Percentiles rank a stretch among this genome's conserved stretches.
phyloP scores from a whole-genome alignment of 2,329 filamentous ascomycete genomes.

The Trichoderma sp. region DNA sequence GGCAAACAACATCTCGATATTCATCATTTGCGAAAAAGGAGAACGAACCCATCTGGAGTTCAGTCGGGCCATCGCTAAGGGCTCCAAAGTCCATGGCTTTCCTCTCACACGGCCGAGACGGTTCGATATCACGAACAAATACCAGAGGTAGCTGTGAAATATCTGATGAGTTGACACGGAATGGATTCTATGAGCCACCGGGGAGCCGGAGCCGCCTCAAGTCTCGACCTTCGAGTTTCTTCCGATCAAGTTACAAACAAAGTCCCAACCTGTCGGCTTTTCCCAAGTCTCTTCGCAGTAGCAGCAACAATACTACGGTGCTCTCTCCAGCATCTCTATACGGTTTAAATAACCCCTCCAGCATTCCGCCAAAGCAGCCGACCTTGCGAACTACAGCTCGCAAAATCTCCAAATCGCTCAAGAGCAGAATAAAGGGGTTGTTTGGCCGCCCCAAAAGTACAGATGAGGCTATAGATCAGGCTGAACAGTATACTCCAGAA shows the following conservation, averaged over 20 bases:
- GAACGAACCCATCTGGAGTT: constrained; percentile 35
- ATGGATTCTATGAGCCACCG: constrained; percentile 43
- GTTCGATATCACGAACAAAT: constrained; percentile 30
- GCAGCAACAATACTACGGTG: constrained; percentile 47
- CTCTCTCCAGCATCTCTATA: constrained; percentile 40
- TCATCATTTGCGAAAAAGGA: constrained; percentile 35
- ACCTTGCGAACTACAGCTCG: constrained; percentile 58
- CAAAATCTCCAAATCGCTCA: constrained; percentile 65
- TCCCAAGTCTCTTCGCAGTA: constrained; percentile 55
- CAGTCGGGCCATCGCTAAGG: constrained; percentile 39
- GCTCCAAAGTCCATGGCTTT: constrained; percentile 62
- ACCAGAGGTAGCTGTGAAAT: constrained; percentile 39
- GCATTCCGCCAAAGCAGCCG: constrained; percentile 33
- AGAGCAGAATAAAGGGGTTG: constrained; percentile 59
- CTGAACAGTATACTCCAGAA: constrained; percentile 22
- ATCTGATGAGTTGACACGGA: constrained; percentile 43
- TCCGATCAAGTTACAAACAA: constrained; percentile 45
- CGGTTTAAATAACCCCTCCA: constrained; percentile 31
- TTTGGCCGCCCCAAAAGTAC: constrained; percentile 39
- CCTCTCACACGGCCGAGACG: constrained; percentile 43
- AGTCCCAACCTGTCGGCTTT: constrained; percentile 44
- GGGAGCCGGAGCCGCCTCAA: constrained; percentile 44
- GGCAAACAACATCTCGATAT: constrained; percentile 27
- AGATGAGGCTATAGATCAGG: constrained; percentile 27
- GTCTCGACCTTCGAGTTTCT: constrained; percentile 50